phyloP scores from a whole-genome alignment of 1,139 yeast genomes.

The Pneumocystis wakefieldiae region DNA sequence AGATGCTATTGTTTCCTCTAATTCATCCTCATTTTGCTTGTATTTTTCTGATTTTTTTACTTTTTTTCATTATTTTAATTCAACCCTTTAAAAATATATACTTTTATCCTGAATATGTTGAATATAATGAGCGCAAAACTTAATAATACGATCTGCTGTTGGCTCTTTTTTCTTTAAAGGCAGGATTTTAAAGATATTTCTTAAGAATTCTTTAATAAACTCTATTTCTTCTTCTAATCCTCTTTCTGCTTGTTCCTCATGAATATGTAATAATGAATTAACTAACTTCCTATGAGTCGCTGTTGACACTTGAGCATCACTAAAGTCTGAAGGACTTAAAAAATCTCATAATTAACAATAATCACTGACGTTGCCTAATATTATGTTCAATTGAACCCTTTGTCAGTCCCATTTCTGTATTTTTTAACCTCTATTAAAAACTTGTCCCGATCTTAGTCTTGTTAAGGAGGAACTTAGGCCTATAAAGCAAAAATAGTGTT shows the following conservation, averaged over 20 bases:
- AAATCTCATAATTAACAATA: not conserved
- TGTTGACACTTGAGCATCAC: not conserved
- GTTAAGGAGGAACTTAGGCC: no score
- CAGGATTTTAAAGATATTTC: constrained; percentile 29
- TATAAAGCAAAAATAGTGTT: no score
- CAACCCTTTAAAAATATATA: not conserved
- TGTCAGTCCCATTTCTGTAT: not conserved
- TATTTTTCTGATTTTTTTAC: not conserved
- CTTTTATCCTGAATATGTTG: constrained; percentile 11
- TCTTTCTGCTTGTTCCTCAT: not conserved
- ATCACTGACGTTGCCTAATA: not conserved
- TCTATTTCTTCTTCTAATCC: not conserved
- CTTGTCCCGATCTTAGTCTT: no score
- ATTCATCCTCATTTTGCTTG: not conserved
- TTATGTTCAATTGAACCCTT: not conserved
- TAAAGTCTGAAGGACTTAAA: not conserved
- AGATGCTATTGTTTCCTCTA: constrained; percentile 1
- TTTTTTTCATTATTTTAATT: not conserved
- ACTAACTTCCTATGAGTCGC: not conserved
- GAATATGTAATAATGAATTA: not conserved
- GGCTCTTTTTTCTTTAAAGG: constrained; percentile 56
- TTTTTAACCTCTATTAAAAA: not conserved
- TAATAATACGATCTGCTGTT: constrained; percentile 64
- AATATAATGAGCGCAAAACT: constrained; percentile 30
- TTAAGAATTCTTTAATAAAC: not conserved